Percentiles rank a stretch among this genome's conserved stretches.
phyloP scores from a whole-genome alignment of 2,329 filamentous ascomycete genomes.

The Botrytis galanthina region DNA sequence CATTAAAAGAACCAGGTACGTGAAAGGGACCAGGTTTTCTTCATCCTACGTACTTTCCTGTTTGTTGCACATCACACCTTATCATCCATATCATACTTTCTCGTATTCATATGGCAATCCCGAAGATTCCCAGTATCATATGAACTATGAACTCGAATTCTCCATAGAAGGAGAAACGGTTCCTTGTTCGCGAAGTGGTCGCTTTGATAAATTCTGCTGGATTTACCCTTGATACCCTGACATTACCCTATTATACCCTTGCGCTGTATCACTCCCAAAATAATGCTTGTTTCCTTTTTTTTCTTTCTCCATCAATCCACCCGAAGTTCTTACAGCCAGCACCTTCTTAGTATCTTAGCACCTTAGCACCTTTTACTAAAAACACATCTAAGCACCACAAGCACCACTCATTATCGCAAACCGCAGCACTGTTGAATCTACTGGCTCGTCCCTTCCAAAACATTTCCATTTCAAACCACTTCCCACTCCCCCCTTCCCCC shows the following conservation, averaged over 20 bases:
- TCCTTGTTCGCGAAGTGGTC: neutral
- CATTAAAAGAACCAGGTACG: neutral
- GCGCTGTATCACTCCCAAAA: constrained; percentile 5
- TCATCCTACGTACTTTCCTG: neutral
- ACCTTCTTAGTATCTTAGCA: neutral
- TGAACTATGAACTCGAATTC: neutral
- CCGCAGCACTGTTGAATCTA: neutral
- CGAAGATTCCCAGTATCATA: neutral
- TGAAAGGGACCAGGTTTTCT: neutral
- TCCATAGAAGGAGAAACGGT: neutral
- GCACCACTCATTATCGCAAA: neutral
- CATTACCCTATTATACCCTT: neutral
- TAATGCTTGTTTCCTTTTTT: constrained; percentile 10
- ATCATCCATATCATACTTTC: neutral
- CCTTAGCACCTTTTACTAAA: neutral
- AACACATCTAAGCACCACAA: neutral
- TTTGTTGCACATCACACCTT: neutral
- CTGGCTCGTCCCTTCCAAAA: neutral
- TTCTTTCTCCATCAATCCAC: neutral
- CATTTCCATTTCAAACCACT: neutral
- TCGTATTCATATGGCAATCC: neutral
- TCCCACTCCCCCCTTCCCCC: neutral
- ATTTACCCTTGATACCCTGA: neutral
- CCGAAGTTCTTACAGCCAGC: constrained; percentile 1
- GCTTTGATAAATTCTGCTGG: neutral